Percentiles rank a stretch among this genome's conserved stretches.
phyloP scores from a whole-genome alignment of 2,329 filamentous ascomycete genomes.

The Domatiomyces catenatus region DNA sequence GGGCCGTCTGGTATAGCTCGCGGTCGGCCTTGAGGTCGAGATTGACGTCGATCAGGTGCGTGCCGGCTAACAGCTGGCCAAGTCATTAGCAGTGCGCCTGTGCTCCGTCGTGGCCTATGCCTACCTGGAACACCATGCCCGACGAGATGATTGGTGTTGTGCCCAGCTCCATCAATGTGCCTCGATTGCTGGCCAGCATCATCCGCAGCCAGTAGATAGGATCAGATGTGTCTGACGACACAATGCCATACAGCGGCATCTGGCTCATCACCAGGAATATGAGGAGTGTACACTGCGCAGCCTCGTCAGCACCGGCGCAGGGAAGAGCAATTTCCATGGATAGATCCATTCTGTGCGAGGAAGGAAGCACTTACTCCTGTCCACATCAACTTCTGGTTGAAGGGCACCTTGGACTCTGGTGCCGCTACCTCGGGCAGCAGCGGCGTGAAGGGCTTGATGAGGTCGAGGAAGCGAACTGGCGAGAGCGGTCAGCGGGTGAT shows the following conservation, averaged over 20 bases:
- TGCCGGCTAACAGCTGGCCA: slow-evolving; percentile 72
- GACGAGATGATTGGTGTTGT: slow-evolving; percentile 99
- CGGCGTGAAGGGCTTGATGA: slow-evolving; percentile 98
- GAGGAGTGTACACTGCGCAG: slow-evolving; percentile 58
- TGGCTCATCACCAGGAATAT: slow-evolving; percentile 99
- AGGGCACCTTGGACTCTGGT: slow-evolving; percentile 94
- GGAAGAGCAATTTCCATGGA: too few species aligned
- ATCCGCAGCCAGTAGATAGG: slow-evolving; percentile 99
- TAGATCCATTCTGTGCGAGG: slow-evolving; percentile 2
- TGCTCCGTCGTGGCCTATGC: slow-evolving; percentile 5
- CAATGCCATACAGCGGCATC: slow-evolving; percentile 98
- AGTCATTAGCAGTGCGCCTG: slow-evolving; percentile 2
- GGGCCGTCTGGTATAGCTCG: slow-evolving; percentile 98
- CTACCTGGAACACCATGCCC: slow-evolving; percentile 93
- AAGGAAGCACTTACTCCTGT: slow-evolving; percentile 44
- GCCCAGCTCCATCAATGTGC: slow-evolving; percentile 89
- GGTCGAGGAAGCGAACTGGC: slow-evolving; percentile 92
- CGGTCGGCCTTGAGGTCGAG: slow-evolving; percentile 99
- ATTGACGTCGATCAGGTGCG: slow-evolving; percentile 99
- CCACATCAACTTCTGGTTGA: slow-evolving; percentile 98
- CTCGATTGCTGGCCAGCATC: slow-evolving; percentile 98
- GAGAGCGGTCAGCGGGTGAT: neutral
- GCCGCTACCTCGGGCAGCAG: slow-evolving; percentile 98
- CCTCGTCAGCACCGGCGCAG: slow-evolving; percentile 7
- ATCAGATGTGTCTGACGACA: slow-evolving; percentile 95